Percentiles rank a stretch among this genome's conserved stretches.
These are phyloP conservation scores for Pseudognaphalium luteoalbum DNA, from an alignment of 129 eudicot species.

Conservation along the genomic window DNA sequence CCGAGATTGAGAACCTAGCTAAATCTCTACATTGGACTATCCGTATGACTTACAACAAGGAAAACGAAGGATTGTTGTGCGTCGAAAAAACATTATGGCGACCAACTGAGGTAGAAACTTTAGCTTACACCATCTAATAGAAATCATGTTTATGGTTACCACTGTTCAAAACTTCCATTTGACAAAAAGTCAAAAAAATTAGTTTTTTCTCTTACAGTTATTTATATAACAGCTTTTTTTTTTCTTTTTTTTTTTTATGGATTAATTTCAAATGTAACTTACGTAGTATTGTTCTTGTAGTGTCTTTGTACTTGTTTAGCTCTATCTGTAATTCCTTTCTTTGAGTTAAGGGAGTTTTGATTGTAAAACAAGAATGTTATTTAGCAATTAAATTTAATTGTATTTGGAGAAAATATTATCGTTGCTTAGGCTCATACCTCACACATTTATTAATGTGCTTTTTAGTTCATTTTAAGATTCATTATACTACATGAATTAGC, in stretches of 20 bases:
- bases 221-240: neutral
- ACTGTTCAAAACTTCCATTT: neutral
- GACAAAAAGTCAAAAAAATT: neutral
- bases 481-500: too few species aligned
- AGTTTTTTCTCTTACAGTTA: neutral
- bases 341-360: neutral
- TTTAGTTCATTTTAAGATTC: neutral
- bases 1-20: constrained; percentile 50
- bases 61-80: constrained; percentile 49
- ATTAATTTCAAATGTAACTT: neutral
- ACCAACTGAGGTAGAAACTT: constrained; percentile 53
- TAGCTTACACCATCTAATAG: constrained; percentile 24
- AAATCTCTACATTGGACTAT: constrained; percentile 66
- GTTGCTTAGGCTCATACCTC: too few species aligned
- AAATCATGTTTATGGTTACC: neutral
- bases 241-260: neutral
- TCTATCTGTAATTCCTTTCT: neutral
- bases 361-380: neutral
- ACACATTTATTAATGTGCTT: neutral
- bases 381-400: neutral
- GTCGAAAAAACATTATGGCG: constrained; percentile 57
- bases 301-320: neutral
- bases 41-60: constrained; percentile 37
- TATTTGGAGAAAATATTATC: too few species aligned
- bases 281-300: constrained; percentile 21